Evolutionary conservation across 345 rosid species (phyloP), one percentile per base, ranked within the genome.

Genomic region (Diplotaxis tenuifolia): DNA sequence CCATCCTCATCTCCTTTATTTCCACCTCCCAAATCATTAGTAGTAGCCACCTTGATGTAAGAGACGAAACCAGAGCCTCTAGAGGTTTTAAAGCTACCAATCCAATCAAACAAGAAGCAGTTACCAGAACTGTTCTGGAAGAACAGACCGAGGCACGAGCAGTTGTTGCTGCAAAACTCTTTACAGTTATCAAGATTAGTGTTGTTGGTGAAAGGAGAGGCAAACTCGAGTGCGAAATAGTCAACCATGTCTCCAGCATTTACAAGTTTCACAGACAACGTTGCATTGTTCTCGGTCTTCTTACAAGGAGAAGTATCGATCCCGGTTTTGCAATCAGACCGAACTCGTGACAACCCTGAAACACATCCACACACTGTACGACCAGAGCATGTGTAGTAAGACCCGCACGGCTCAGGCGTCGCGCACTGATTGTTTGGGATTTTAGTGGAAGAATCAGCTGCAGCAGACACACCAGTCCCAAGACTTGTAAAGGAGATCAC

Each of bases 91-190:
- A 87, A 86, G 73, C 92, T 84, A 38, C 99, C 99, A 7, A 95
- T 32, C 59, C 76, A 76, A 42, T 84, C 89, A 71, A 95, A 86
- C 82, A 88, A 62, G 83, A 84, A 95, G 76, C 99, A 95, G 38
- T 78, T 77, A 10, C 92, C 85, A 3, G 96, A 74, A 72, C 83
- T 84, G 81, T 80, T 88, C 16, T 86, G 84, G 68, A 80, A 87
- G 81, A 91, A 93, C 72, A 89, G 45, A 57, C 84, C 97, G 32
- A 86, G 82, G 65, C 99, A 95, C 0, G 99, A 87, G 70, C 98
- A 95, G 56, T 95, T 92, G 11, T 56, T 42, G 4, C 27, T 65
- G 80, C 99, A 95, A 21, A 91, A 82, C 8, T 74, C 73, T 75
- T 83, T 84, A 84, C 99, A 95, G 3, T 88, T 81, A 68, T 79